These are phyloP conservation scores for Xylaria sp. DNA, from an alignment of 2,329 filamentous ascomycete species.

Conservation along the genomic window DNA sequence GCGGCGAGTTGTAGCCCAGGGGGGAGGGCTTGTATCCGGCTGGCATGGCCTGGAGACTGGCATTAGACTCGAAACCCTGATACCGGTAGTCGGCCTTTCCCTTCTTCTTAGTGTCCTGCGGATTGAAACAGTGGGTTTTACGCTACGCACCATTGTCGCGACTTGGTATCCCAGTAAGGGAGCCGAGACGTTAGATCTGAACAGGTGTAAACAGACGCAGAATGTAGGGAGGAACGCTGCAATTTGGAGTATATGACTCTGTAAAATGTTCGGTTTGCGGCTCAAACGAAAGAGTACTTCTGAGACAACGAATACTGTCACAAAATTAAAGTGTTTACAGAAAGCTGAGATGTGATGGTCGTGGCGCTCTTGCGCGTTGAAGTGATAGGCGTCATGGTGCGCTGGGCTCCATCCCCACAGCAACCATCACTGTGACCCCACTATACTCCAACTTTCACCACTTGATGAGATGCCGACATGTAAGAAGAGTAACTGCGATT, in stretches of 20 bases:
- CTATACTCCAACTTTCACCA: not conserved
- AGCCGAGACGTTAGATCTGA: conserved; percentile 16
- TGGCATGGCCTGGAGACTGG: conserved; percentile 59
- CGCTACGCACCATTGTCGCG: conserved; percentile 45
- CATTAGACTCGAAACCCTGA: conserved; percentile 14
- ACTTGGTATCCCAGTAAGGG: conserved; percentile 26
- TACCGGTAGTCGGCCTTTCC: not conserved
- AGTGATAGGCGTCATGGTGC: not conserved
- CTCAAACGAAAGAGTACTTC: not conserved
- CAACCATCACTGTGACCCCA: conserved; percentile 26
- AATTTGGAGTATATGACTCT: not conserved
- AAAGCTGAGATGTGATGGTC: not conserved
- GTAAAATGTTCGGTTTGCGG: not conserved
- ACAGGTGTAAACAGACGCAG: conserved; percentile 33
- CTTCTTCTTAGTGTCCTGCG: conserved; percentile 13
- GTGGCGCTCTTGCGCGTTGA: conserved; percentile 1
- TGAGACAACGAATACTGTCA: not conserved
- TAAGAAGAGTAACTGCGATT: not conserved
- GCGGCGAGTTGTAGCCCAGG: conserved; percentile 75
- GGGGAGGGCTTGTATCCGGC: conserved; percentile 75
- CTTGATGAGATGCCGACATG: not conserved
- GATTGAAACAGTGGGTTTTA: conserved; percentile 39
- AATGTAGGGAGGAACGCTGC: not conserved
- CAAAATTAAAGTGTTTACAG: not conserved
- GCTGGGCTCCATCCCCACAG: conserved; percentile 29